These are phyloP conservation scores for Ceratopteris richardii DNA, from an alignment of 75 land plant species.

Conservation along the genomic window DNA sequence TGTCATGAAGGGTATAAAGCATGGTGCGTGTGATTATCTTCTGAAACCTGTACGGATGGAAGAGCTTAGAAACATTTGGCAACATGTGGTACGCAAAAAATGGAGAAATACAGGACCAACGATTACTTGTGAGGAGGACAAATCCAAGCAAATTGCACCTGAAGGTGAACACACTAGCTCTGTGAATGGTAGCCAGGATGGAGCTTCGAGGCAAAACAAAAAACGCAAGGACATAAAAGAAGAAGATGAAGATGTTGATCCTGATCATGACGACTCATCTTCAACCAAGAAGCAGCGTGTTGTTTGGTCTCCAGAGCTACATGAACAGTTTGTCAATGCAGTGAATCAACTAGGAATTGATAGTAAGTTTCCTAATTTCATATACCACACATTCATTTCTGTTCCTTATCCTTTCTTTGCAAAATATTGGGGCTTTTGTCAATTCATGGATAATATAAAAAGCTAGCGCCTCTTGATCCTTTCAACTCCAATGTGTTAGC, in stretches of 20 bases:
- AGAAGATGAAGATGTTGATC: slow-evolving; percentile 50
- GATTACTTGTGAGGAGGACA: slow-evolving; percentile 45
- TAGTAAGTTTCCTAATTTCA: slow-evolving; percentile 70
- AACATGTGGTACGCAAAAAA: slow-evolving; percentile 69
- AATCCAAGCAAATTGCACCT: slow-evolving; percentile 25
- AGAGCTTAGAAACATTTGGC: slow-evolving; percentile 88
- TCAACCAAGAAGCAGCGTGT: slow-evolving; percentile 41
- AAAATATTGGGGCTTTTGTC: too few relatives aligned
- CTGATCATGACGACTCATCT: slow-evolving; percentile 28
- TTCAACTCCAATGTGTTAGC: too few relatives aligned
- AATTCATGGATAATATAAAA: too few relatives aligned
- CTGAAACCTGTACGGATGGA: slow-evolving; percentile 82
- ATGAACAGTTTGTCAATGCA: slow-evolving; percentile 80
- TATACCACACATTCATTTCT: not conserved
- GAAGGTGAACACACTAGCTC: slow-evolving; percentile 62
- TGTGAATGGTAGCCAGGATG: slow-evolving; percentile 29
- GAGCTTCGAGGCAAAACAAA: slow-evolving; percentile 24
- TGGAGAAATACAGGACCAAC: slow-evolving; percentile 39
- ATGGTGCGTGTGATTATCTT: slow-evolving; percentile 88
- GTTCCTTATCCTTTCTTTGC: not conserved
- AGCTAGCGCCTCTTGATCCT: too few relatives aligned
- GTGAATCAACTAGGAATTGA: slow-evolving; percentile 83
- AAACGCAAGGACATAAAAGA: slow-evolving; percentile 53
- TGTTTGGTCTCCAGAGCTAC: slow-evolving; percentile 90
- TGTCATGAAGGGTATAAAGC: slow-evolving; percentile 86